These are phyloP conservation scores for Colletotrichum spinosum DNA, from an alignment of 2,329 filamentous ascomycete genomes.

Conservation along the genomic window DNA sequence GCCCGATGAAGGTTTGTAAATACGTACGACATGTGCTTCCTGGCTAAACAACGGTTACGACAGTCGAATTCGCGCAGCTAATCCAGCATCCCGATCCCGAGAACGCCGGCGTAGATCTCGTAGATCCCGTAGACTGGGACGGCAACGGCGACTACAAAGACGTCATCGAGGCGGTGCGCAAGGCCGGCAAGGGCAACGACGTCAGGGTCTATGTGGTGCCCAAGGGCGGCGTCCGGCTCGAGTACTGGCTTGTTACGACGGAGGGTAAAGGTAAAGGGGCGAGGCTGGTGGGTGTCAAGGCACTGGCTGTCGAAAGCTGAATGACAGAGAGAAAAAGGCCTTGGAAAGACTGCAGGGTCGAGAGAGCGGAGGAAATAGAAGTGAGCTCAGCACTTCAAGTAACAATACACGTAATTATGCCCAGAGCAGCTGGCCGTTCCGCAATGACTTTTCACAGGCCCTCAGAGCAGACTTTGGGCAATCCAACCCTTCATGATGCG, in stretches of 20 bases:
- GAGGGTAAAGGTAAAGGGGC: slow-evolving; percentile 66
- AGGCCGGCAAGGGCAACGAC: slow-evolving; percentile 72
- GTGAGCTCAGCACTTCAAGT: too few relatives aligned
- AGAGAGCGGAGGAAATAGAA: too few relatives aligned
- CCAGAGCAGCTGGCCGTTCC: too few relatives aligned
- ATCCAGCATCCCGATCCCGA: slow-evolving; percentile 68
- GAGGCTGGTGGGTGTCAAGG: slow-evolving; percentile 81
- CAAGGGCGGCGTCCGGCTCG: slow-evolving; percentile 70
- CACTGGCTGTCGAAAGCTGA: slow-evolving; percentile 79
- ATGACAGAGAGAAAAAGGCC: too few relatives aligned
- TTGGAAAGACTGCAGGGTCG: too few relatives aligned
- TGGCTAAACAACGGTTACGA: not conserved
- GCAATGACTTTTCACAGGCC: too few relatives aligned
- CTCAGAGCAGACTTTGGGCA: too few relatives aligned
- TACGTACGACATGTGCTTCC: not conserved
- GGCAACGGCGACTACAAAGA: slow-evolving; percentile 75
- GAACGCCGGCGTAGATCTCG: slow-evolving; percentile 70
- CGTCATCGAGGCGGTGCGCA: slow-evolving; percentile 75
- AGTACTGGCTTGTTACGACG: slow-evolving; percentile 84
- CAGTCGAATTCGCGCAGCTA: slow-evolving; percentile 72
- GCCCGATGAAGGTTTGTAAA: slow-evolving; percentile 70
- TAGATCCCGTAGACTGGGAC: slow-evolving; percentile 80
- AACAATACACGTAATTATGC: too few relatives aligned
- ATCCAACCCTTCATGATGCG: too few relatives aligned
- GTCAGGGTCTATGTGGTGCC: slow-evolving; percentile 81